Base-by-base conservation (phyloP, 2,329 filamentous ascomycete genomes). In the Scytalidium sp. region DNA sequence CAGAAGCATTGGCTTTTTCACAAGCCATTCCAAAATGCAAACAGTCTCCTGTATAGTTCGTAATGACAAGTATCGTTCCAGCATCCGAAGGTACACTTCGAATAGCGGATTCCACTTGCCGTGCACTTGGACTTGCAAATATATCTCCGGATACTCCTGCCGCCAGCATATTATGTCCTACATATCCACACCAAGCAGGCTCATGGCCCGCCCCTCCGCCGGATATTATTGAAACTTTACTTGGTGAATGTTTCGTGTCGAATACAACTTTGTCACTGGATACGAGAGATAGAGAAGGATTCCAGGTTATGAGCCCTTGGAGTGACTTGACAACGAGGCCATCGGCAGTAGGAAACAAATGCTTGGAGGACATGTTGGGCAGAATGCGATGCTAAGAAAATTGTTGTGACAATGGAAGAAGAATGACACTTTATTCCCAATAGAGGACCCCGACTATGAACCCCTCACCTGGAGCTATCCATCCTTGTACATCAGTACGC, bases 41-140 rank as follows among this genome's bases (percentile, higher is more conserved):
- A 50, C 81, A 81, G 63, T 84, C 81, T 43, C 81, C 81, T 0
- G 81, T 84, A 63, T 85, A 84, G 65, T 86, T 86, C 42, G 80
- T 84, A 52, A 84, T 76, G 45, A 85, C 76, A 2, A 85, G 68
- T 43, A 85, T 76, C 2, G 76, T 78, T 32, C 82, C 82, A 58
- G 69, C 70, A 27, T 74, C 70, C 22, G 72, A 81, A n/a, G 75
- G 79, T 10, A 75, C 77, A 42, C 73, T 71, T 46, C 78, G 75
- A 39, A 85, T 75, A 5, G 75, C 81, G 1, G 81, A 75, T 8
- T 83, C 64, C 49, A 86, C 81, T 65, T 86, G 83, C 52, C 79
- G 80, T 10, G 82, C 81, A 50, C 78, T 82, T 0, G 83, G 83
- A 6, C 76, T 81, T 15, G 83, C 82, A 56, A 86, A 86, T 55